These are phyloP conservation scores for Populus tremula DNA, from an alignment of 345 rosid species.

Conservation along the genomic window DNA sequence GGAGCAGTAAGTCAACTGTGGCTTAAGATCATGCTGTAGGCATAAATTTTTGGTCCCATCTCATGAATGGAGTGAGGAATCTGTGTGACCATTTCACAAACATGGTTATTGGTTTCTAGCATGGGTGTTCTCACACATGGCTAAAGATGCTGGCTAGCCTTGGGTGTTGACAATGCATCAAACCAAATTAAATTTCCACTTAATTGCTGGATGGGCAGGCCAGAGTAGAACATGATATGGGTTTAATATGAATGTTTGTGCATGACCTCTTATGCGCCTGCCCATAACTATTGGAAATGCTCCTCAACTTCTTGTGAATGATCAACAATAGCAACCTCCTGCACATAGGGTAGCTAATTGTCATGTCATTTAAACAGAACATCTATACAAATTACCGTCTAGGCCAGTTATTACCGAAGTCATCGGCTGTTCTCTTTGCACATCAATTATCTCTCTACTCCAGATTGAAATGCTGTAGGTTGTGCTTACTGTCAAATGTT, in stretches of 20 bases:
- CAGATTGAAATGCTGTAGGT: not conserved
- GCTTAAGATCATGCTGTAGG: not conserved
- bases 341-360: not conserved
- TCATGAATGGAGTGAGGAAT: not conserved
- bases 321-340: not conserved
- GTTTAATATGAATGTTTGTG: not conserved
- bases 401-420: too few species aligned
- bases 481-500: not conserved
- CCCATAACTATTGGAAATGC: not conserved
- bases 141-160: not conserved
- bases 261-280: not conserved
- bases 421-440: too few species aligned
- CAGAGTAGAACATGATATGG: not conserved
- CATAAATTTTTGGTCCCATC: not conserved
- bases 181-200: not conserved
- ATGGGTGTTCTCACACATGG: not conserved
- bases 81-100: not conserved
- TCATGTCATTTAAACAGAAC: not conserved
- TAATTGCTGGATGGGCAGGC: not conserved
- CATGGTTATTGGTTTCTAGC: not conserved
- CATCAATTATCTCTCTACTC: not conserved
- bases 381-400: too few species aligned
- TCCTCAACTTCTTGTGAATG: not conserved
- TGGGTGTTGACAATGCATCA: not conserved
- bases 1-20: not conserved